Evolutionary conservation across 2,329 filamentous ascomycete genomes (phyloP).

Genomic region (Fusarium circinatum): DNA sequence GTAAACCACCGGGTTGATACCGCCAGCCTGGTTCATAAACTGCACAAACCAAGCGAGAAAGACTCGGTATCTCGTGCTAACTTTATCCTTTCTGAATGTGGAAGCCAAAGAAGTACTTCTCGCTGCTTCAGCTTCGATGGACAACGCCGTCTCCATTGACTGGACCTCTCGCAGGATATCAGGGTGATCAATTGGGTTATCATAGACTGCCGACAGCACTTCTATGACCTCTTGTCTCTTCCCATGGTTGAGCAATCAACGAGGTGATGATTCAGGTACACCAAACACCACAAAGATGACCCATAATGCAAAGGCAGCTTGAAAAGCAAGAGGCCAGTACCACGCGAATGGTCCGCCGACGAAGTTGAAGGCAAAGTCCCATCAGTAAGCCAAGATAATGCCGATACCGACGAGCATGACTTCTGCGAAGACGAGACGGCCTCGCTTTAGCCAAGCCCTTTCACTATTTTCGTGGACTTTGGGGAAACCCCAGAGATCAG

Average conservation of each 20-base stretch:
- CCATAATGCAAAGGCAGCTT: slow-evolving; percentile 49
- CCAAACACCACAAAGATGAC: slow-evolving; percentile 49
- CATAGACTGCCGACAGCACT: slow-evolving; percentile 53
- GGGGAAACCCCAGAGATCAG: slow-evolving; percentile 1
- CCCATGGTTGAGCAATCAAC: slow-evolving; percentile 53
- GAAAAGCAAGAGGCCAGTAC: slow-evolving; percentile 45
- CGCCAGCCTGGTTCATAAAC: slow-evolving; percentile 55
- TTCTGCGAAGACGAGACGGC: slow-evolving; percentile 62
- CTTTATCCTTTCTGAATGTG: slow-evolving; percentile 45
- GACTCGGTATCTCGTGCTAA: slow-evolving; percentile 28
- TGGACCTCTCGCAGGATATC: slow-evolving; percentile 48
- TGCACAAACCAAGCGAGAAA: slow-evolving; percentile 34
- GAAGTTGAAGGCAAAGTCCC: slow-evolving; percentile 48
- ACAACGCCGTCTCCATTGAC: slow-evolving; percentile 55
- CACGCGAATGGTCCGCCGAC: slow-evolving; percentile 41
- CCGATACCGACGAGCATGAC: slow-evolving; percentile 53
- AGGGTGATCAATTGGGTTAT: slow-evolving; percentile 47
- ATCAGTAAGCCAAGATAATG: slow-evolving; percentile 56
- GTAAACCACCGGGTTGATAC: slow-evolving; percentile 59
- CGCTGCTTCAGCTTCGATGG: slow-evolving; percentile 48
- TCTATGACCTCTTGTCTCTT: slow-evolving; percentile 49
- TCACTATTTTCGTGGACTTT: not conserved
- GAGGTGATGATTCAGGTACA: slow-evolving; percentile 54
- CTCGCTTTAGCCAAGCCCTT: slow-evolving; percentile 50
- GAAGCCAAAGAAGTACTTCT: slow-evolving; percentile 49